Conservation (phyloP, 306 rosid genomes). For the Adenanthera pavonina region DNA sequence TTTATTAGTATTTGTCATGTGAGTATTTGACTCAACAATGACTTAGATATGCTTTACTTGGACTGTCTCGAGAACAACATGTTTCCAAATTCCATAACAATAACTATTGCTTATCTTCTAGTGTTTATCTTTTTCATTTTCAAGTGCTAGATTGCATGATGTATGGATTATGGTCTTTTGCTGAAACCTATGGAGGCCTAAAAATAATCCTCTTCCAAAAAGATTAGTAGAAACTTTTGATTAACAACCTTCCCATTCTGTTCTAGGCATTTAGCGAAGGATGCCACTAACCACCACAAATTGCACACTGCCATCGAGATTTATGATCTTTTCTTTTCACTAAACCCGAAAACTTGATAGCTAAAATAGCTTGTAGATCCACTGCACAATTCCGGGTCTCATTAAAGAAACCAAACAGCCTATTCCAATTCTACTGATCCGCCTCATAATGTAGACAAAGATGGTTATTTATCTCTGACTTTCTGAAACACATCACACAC, state of each 20-base stretch:
- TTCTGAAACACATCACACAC: background rate
- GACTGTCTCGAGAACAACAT: constrained; percentile 6
- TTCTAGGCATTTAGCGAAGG: background rate
- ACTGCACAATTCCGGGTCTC: background rate
- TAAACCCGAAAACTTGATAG: background rate
- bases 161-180: constrained; percentile 13
- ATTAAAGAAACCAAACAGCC: background rate
- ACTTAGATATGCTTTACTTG: constrained; percentile 1
- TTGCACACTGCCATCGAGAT: background rate
- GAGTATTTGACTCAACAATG: background rate
- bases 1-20: background rate
- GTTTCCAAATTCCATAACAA: background rate
- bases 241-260: background rate
- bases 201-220: background rate
- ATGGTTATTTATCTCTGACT: background rate
- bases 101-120: constrained; percentile 9
- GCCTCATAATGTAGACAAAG: background rate
- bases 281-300: background rate
- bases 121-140: background rate
- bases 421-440: background rate
- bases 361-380: background rate
- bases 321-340: background rate
- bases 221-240: background rate
- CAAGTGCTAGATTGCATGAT: constrained; percentile 14
- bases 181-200: background rate